A percentile compares a stretch with the other conserved stretches of the same genome.
Evolutionary conservation across 1,284 basidiomycete species (phyloP).

Genomic region (Cryptococcus sp.): DNA sequence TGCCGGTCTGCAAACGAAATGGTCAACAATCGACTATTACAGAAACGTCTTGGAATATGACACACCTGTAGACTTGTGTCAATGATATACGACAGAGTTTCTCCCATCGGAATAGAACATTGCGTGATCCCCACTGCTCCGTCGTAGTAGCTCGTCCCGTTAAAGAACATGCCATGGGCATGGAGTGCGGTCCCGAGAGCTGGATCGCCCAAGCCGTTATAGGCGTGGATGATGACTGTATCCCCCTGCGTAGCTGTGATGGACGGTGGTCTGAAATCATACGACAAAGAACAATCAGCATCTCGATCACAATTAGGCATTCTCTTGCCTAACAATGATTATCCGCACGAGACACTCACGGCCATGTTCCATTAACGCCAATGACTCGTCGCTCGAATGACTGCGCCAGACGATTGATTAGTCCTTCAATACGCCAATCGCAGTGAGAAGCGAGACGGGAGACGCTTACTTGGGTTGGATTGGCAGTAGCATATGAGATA

Average conservation of each 20-base stretch:
- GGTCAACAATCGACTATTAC: not conserved
- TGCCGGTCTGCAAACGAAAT: slow-evolving; percentile 58
- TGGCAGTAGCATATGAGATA: slow-evolving; percentile 51
- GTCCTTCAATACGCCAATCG: not conserved
- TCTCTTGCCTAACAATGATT: not conserved
- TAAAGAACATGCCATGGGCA: slow-evolving; percentile 92
- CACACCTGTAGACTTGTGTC: slow-evolving; percentile 70
- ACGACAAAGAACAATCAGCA: not conserved
- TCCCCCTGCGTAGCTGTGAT: slow-evolving; percentile 70
- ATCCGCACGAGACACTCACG: slow-evolving; percentile 60
- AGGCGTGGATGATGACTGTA: slow-evolving; percentile 64
- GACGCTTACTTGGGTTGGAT: slow-evolving; percentile 53
- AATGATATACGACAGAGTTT: slow-evolving; percentile 74
- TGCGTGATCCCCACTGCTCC: slow-evolving; percentile 79
- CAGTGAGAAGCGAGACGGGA: not conserved
- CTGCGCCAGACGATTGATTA: slow-evolving; percentile 9
- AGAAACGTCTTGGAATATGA: not conserved
- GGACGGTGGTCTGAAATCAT: slow-evolving; percentile 66
- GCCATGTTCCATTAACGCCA: slow-evolving; percentile 88
- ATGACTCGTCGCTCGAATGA: slow-evolving; percentile 66
- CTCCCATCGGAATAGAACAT: slow-evolving; percentile 80
- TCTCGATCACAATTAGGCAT: too few relatives aligned
- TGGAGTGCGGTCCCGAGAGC: slow-evolving; percentile 61
- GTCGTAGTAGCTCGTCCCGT: slow-evolving; percentile 78
- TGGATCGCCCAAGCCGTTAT: slow-evolving; percentile 66